Evolutionary conservation across 306 rosid species (phyloP), one percentile per base, ranked within the genome.

Genomic region (Hippophae rhamnoides): DNA sequence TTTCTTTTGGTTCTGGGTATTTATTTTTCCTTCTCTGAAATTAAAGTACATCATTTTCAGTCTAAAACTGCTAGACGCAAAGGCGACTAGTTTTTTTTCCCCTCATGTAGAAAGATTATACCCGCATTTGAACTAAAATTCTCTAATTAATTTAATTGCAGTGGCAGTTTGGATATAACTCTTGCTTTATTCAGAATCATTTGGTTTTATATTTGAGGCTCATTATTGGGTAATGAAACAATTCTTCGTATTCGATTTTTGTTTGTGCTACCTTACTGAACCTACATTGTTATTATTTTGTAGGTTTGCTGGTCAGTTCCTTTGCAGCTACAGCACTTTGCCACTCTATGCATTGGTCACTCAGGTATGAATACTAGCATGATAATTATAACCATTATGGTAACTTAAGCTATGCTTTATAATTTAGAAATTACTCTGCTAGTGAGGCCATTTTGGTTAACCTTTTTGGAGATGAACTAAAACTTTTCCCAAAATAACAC

Each of bases 1-100:
- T 6, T 92, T 88, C 85, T 92, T 92, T 75, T 92, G 99, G 96
- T 92, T 83, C 70, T 92, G 99, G 99, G 99, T 92, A 88, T 61
- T 78, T 71, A 69, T 73, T 65, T 74, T 61, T 68, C 72, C 67
- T 14, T 67, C 43, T 41, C 50, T 61, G 9, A 47, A 38, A 47
- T 14, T 56, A 18, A 62, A 31, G 11, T 6, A 46, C 10, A 31
- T 31, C 38, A 31, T 31, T 31, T 31, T 2, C 23, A 18, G 23
- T 18, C 23, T 18, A 18, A 18, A 18, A 18, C 23, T 18, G 5
- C 5, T 31, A 31, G 3, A 31, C 38, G 5, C 5, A 4, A 31
- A 31, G 38, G 38, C 23, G 23, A 18, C 38, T 31, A 2, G 38
- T 31, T 31, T 31, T 31, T 27, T 31, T 31, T 31, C 5, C 38